Conservation (phyloP, 331 rosid species). For the Telfairia occidentalis region DNA sequence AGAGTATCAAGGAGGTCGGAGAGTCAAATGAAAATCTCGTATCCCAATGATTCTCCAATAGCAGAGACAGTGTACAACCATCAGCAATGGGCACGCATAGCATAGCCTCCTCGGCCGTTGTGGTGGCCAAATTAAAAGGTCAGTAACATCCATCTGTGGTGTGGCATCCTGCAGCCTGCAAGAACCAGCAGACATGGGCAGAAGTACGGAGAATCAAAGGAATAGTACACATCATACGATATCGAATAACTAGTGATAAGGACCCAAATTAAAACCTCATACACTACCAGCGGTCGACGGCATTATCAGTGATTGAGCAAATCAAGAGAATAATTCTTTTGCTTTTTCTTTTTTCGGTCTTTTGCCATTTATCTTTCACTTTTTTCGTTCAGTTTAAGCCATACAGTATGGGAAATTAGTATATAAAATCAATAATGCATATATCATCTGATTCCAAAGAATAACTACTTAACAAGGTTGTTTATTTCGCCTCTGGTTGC, state of each 20-base stretch:
- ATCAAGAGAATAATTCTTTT: constrained; percentile 7
- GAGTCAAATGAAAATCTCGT: neutral
- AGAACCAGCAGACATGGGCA: neutral
- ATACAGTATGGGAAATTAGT: neutral
- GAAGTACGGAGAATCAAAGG: neutral
- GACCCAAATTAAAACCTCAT: neutral
- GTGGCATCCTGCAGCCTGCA: neutral
- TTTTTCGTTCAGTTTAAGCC: neutral
- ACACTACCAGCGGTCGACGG: neutral
- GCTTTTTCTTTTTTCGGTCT: neutral
- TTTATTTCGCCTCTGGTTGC: neutral
- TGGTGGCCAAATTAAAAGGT: neutral
- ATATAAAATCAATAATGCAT: neutral
- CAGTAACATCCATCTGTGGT: neutral
- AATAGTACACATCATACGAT: neutral
- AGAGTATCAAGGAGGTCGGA: neutral
- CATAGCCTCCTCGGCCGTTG: neutral
- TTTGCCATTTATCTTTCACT: neutral
- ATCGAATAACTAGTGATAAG: neutral
- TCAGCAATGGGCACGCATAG: neutral
- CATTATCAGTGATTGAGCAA: constrained; percentile 6
- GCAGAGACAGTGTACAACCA: neutral
- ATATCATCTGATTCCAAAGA: neutral
- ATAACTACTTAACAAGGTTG: neutral
- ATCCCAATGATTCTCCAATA: constrained; percentile 4